Base-by-base conservation (phyloP, 2,329 filamentous ascomycete genomes). In the Cladosporium sp. region DNA sequence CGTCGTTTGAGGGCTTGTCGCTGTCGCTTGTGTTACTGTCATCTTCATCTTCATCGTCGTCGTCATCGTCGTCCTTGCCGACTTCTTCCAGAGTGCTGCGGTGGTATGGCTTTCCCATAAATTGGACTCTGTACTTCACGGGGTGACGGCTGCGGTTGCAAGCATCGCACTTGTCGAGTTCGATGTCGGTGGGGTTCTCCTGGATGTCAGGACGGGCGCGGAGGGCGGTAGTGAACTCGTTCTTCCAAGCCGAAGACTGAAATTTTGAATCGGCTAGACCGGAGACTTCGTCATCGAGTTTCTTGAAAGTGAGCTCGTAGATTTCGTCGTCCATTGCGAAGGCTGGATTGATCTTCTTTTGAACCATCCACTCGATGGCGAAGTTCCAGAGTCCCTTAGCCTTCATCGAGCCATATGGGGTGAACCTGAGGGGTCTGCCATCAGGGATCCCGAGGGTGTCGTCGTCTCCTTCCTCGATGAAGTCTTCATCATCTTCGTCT, bases 341-440 rank as follows among this genome's bases (percentile, higher is more conserved):
- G 0, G 74, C 80, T 0, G 86, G 86, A 57, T 90, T 85, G 43
- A 93, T 75, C 58, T 85, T 84, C 62, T 86, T 86, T 60, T 89
- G 85, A 2, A 92, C 83, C 69, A 91, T 84, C 86, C 86, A 92
- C 62, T 89, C 85, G 2, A 92, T 74, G 0, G 81, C 84, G 58
- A 84, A 82, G 41, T 78, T 79, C 70, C 92, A 92, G 43, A 90
- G 80, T 33, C 88, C 82, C 55, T 82, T 83, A 0, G 84, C 71
- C 43, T 85, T 85, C 57, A 83, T 83, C 54, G 83, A 81, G 0
- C 80, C 77, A 50, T 85, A 77, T 3, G 76, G 69, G 1, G 83
- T 86, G 64, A 88, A 89, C 58, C 85, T 72, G 1, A 91, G 72
- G 0, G 87, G 87, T 8, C 75, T 69, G 2, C 78, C 80, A 0